phyloP scores from a whole-genome alignment of 202 grass and related monocot species.

The Musa balbisiana region DNA sequence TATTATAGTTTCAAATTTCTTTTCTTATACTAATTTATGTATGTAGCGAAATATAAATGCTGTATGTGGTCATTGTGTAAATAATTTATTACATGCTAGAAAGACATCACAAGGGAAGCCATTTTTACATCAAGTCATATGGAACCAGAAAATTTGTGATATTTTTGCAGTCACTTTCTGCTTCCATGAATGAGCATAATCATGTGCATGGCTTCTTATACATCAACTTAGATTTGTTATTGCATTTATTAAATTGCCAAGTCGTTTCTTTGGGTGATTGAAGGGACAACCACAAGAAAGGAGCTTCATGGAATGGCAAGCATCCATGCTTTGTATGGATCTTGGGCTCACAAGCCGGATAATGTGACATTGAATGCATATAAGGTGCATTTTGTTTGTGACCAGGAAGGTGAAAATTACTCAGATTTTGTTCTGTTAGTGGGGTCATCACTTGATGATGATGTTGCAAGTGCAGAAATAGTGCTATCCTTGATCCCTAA shows the following conservation, averaged over 20 bases:
- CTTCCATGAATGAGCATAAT: background rate
- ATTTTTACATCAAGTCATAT: too few species aligned
- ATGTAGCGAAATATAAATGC: background rate
- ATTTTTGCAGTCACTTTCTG: background rate
- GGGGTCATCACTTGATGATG: constrained; percentile 9
- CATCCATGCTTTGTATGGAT: constrained; percentile 11
- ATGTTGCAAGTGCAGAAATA: constrained; percentile 11
- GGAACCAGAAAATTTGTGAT: too few species aligned
- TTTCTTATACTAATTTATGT: background rate
- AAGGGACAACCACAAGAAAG: constrained; percentile 22
- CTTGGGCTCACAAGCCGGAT: constrained; percentile 12
- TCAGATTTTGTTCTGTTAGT: constrained; percentile 19
- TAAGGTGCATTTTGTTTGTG: constrained; percentile 4
- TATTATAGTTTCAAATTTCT: background rate
- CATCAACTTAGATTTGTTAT: too few species aligned
- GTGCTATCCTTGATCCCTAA: constrained; percentile 11
- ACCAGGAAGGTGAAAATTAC: constrained; percentile 14
- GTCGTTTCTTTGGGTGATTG: background rate
- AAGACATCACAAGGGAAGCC: too few species aligned
- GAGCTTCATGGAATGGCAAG: constrained; percentile 19
- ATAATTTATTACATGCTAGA: too few species aligned
- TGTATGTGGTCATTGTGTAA: too few species aligned
- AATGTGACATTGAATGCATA: constrained; percentile 17
- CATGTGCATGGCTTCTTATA: too few species aligned
- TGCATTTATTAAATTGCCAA: background rate